Percentiles rank a stretch among this genome's conserved stretches.
These are phyloP conservation scores for Trametes polyzona DNA, from an alignment of 1,284 basidiomycete species.

Conservation along the genomic window DNA sequence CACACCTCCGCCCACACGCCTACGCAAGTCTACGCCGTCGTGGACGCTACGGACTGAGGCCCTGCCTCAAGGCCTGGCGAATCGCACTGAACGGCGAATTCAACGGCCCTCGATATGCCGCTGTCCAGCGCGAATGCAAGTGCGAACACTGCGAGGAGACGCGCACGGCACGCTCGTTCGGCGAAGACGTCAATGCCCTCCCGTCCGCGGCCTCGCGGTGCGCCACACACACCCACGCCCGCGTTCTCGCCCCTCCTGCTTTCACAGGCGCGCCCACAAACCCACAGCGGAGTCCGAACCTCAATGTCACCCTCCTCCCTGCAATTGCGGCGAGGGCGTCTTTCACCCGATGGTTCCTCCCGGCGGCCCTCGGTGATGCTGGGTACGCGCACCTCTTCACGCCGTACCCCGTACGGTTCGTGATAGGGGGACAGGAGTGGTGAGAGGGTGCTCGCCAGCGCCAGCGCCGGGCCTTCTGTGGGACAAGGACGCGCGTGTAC, in stretches of 20 bases:
- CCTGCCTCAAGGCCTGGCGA: too few species aligned
- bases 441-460: too few species aligned
- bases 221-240: neutral
- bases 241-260: too few species aligned
- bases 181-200: neutral
- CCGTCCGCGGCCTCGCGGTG: neutral
- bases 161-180: neutral
- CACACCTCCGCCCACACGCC: slow-evolving; percentile 3
- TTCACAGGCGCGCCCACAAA: slow-evolving; percentile 8
- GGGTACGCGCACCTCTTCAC: neutral
- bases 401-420: too few species aligned
- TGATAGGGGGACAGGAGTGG: too few species aligned
- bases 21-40: neutral
- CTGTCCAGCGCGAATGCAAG: too few species aligned
- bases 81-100: neutral
- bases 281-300: neutral
- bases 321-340: neutral
- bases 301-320: too few species aligned
- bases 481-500: neutral
- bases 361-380: slow-evolving; percentile 7
- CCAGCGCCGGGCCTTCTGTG: neutral
- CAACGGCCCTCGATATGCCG: too few species aligned
- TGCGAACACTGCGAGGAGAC: neutral
- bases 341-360: neutral
- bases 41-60: slow-evolving; percentile 3